Evolutionary conservation across 345 rosid species (phyloP), one percentile per base, ranked within the genome.

Genomic region (Hibiscus syriacus): DNA sequence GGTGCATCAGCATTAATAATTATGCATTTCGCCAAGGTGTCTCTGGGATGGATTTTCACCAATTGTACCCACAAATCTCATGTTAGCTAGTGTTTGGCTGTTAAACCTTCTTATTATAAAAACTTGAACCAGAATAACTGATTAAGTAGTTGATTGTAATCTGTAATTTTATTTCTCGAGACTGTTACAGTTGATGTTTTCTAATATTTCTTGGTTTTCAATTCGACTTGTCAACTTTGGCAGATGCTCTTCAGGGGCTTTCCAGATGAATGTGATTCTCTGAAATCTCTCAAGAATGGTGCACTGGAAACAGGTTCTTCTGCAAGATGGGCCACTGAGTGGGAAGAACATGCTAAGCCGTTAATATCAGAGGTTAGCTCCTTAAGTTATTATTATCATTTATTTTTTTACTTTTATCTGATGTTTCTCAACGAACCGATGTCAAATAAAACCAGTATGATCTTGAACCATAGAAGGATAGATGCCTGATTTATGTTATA

Each of bases 311-410:
- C 61, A 68, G 87, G 92, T 66, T 86, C 89, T 58, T 86, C 93
- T 3, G 79, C 87, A 62, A 83, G 67, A 63, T 68, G 97, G 99
- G 80, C 81, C 19, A 74, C 87, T 4, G 95, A 91, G 71, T 91
- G 99, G 98, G 97, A 94, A 80, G 92, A 83, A 59, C 82, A 90
- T 77, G 99, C 98, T 39, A 79, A 85, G 72, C 97, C 96, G 48
- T 73, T 85, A 66, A 78, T 91, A 66, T 34, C 80, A 50, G 85
- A 84, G 85, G 94, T 67, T 66, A 67, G 76, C 14, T 36, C 6
- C 52, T 34, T 14, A 8, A 36, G 26, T 2, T 12, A 4, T 8
- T 8, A 1, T 1, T 9, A 1, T 11, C 13, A 12, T 27, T 36
- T 39, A 1, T 12, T 6, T 17, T 27, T 58, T 58, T 58, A 9